Evolutionary conservation across 2,329 filamentous ascomycete species (phyloP), one percentile per base, ranked within the genome.

Genomic region (Aspergillus aculeatus): DNA sequence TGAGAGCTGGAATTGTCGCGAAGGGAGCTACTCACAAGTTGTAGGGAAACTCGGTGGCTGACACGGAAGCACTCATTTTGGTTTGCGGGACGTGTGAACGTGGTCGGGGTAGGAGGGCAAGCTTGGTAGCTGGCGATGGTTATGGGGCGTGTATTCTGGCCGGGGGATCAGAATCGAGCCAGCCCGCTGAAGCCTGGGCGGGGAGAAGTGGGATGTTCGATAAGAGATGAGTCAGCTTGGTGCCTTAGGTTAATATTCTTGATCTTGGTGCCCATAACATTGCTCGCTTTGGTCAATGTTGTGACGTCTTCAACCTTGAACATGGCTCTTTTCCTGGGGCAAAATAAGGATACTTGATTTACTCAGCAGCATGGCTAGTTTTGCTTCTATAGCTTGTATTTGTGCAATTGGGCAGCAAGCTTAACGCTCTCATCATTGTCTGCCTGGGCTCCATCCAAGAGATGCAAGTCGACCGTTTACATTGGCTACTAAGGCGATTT

Each of bases 1-100:
- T 57, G 54, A 44, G 29, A 55, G 58, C 19, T 49, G 35, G 48
- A 29, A 47, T 32, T 57, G 55, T 48, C 60, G 56, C 62, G 54
- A 35, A 5, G 32, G 32, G 14, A 35, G 14, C 51, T 54, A 61
- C 66, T 59, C 69, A 78, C 76, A 78, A 58, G 48, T 74, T 75
- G 69, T 72, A 77, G 29, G 76, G 76, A 35, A 77, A 77, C 48
- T 73, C 72, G 26, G 66, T 53, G 48, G 66, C 56, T 14, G 63
- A n/a, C 47, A 65, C 55, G 55, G 63, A 56, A 32, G 59, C 35
- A n/a, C 68, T 59, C 69, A 72, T 71, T n/a, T 54, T 56, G 65
- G 6, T 14, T 41, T 11, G 21, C 2, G 14, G 4, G 7, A 10
- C 21, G 4, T 9, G 3, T 44, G 12, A 31, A 2, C 29, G 19